Evolutionary conservation across 1,284 basidiomycete genomes (phyloP).

Genomic region (Xerocomus subilludens): DNA sequence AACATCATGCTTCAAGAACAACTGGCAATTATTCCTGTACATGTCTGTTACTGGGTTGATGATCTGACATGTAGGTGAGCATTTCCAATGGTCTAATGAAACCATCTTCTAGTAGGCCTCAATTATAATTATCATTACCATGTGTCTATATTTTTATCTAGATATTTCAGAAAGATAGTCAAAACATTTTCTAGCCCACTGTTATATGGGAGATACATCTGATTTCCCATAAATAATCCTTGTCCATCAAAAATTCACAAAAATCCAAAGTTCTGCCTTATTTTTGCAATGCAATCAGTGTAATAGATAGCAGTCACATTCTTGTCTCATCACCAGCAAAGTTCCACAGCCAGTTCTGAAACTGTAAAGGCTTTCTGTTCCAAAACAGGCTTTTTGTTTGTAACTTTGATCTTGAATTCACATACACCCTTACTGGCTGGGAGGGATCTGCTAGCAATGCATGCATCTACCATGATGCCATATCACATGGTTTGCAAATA

Average conservation of each 20-base stretch:
- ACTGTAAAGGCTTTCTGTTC: conserved; percentile 34
- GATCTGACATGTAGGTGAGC: conserved; percentile 27
- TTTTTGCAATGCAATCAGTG: conserved; percentile 17
- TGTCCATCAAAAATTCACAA: neutral
- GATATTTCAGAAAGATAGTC: conserved; percentile 21
- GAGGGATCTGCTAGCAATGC: neutral
- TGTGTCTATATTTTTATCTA: too few species aligned
- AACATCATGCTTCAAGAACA: conserved; percentile 24
- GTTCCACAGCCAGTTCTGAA: conserved; percentile 1
- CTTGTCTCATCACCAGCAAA: neutral
- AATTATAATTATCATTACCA: neutral
- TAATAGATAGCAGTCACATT: conserved; percentile 23
- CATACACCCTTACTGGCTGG: neutral
- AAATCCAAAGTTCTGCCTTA: conserved; percentile 12
- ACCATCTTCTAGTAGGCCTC: conserved; percentile 35
- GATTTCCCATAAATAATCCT: neutral
- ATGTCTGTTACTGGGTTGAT: conserved; percentile 29
- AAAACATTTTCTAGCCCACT: neutral
- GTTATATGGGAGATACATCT: conserved; percentile 2
- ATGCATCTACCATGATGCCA: too few species aligned
- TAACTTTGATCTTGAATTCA: neutral
- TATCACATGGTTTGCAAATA: too few species aligned
- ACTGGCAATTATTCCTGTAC: conserved; percentile 38
- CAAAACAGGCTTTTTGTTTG: conserved; percentile 25
- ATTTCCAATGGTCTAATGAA: conserved; percentile 38